These are phyloP conservation scores for Thelonectria discophora DNA, from an alignment of 2,329 filamentous ascomycete species.

Conservation along the genomic window DNA sequence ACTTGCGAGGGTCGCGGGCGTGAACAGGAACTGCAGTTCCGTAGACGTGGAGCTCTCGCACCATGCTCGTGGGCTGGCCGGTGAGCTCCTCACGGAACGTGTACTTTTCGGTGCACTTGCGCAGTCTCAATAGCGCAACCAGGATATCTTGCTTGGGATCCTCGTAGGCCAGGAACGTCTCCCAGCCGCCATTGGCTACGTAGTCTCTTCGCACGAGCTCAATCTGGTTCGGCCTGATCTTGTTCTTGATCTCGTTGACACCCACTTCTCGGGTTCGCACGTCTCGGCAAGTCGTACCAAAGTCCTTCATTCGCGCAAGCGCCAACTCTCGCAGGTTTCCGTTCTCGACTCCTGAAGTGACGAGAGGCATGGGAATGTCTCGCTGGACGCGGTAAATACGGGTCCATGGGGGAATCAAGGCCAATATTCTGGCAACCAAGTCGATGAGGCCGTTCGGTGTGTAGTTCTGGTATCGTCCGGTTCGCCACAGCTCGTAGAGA, in stretches of 20 bases:
- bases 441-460: slow-evolving; percentile 97
- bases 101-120: slow-evolving; percentile 91
- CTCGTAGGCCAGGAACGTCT: slow-evolving; percentile 97
- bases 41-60: slow-evolving; percentile 95
- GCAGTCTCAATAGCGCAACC: slow-evolving; percentile 85
- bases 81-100: slow-evolving; percentile 90
- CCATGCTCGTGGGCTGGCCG: slow-evolving; percentile 87
- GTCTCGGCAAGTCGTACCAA: slow-evolving; percentile 95
- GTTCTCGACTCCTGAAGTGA: slow-evolving; percentile 98
- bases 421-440: slow-evolving; percentile 93
- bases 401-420: slow-evolving; percentile 95
- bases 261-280: slow-evolving; percentile 96
- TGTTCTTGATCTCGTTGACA: slow-evolving; percentile 99
- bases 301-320: slow-evolving; percentile 98
- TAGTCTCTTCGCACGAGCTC: slow-evolving; percentile 96
- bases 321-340: slow-evolving; percentile 94
- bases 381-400: slow-evolving; percentile 98
- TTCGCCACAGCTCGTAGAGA: slow-evolving; percentile 96
- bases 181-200: slow-evolving; percentile 94
- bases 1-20: slow-evolving; percentile 92
- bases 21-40: slow-evolving; percentile 97
- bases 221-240: slow-evolving; percentile 94
- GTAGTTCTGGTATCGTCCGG: slow-evolving; percentile 97
- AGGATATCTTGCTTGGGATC: slow-evolving; percentile 98
- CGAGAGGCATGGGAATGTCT: slow-evolving; percentile 99